Evolutionary conservation across 2,329 filamentous ascomycete genomes (phyloP).

Genomic region (Penicillium sp.): DNA sequence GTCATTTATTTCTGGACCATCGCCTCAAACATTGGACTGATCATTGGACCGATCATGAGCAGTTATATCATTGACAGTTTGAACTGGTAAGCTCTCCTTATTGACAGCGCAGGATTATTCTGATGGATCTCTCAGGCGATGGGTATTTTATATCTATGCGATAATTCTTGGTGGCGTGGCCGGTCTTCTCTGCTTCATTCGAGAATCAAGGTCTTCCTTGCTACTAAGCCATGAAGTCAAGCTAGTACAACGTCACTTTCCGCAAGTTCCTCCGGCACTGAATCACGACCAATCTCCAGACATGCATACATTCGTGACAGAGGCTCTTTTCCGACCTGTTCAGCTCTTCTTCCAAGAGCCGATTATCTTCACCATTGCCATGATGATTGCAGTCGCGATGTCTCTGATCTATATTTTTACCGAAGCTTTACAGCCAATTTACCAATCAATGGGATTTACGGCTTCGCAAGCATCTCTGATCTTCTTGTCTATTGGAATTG

Average conservation of each 20-base stretch:
- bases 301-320: constrained; percentile 31
- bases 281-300: constrained; percentile 38
- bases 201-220: constrained; percentile 42
- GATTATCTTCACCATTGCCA: constrained; percentile 39
- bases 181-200: constrained; percentile 33
- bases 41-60: constrained; percentile 41
- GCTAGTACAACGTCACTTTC: constrained; percentile 20
- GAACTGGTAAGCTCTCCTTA: constrained; percentile 32
- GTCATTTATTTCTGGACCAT: constrained; percentile 42
- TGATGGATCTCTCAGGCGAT: constrained; percentile 31
- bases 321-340: constrained; percentile 38
- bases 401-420: constrained; percentile 47
- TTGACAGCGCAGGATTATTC: neutral
- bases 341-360: constrained; percentile 44
- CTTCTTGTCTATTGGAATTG: constrained; percentile 40
- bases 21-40: constrained; percentile 39
- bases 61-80: constrained; percentile 34
- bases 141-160: constrained; percentile 42
- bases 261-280: constrained; percentile 21
- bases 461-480: constrained; percentile 34
- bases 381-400: constrained; percentile 41
- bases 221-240: constrained; percentile 34
- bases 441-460: constrained; percentile 34
- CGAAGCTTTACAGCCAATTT: constrained; percentile 41
- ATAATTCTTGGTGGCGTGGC: constrained; percentile 32